Conservation (phyloP, 192 early-diverging fungal genomes). For the Coemansia sp. region DNA sequence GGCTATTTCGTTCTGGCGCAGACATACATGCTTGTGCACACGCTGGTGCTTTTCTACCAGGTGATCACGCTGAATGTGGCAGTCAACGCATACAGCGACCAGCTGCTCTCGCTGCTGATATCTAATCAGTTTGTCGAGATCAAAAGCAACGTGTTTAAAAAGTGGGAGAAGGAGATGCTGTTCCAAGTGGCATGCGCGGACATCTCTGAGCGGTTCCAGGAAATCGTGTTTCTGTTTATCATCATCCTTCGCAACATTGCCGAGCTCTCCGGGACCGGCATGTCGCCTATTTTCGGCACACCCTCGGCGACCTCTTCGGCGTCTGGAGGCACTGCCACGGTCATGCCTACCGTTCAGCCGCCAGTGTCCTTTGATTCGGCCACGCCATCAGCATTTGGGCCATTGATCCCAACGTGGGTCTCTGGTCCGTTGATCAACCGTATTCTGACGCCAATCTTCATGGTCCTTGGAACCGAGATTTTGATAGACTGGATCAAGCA, state of each 20-base stretch:
- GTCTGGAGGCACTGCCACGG: conserved; percentile 1
- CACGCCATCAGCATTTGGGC: conserved; percentile 60
- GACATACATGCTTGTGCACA: conserved; percentile 86
- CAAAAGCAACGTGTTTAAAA: conserved; percentile 96
- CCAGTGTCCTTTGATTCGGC: conserved; percentile 43
- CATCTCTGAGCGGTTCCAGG: conserved; percentile 95
- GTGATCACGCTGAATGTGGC: conserved; percentile 96
- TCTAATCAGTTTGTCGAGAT: conserved; percentile 99
- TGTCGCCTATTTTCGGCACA: conserved; percentile 56
- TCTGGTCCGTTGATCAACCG: conserved; percentile 64
- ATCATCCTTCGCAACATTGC: conserved; percentile 90
- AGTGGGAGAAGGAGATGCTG: conserved; percentile 94
- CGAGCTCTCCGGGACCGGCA: conserved; percentile 67
- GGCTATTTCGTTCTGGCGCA: conserved; percentile 74
- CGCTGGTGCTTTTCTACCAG: conserved; percentile 91
- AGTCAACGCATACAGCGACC: conserved; percentile 95
- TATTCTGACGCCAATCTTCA: conserved; percentile 76
- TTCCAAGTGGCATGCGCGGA: conserved; percentile 95
- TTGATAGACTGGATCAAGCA: conserved; percentile 98
- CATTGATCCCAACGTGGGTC: conserved; percentile 65
- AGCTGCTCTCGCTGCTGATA: conserved; percentile 87
- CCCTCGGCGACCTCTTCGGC: conserved; percentile 9
- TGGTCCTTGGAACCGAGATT: conserved; percentile 87
- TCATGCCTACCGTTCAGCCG: conserved; percentile 33
- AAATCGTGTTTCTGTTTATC: conserved; percentile 82